phyloP scores from a whole-genome alignment of 2,329 filamentous ascomycete species.

The Diaporthe vexans region DNA sequence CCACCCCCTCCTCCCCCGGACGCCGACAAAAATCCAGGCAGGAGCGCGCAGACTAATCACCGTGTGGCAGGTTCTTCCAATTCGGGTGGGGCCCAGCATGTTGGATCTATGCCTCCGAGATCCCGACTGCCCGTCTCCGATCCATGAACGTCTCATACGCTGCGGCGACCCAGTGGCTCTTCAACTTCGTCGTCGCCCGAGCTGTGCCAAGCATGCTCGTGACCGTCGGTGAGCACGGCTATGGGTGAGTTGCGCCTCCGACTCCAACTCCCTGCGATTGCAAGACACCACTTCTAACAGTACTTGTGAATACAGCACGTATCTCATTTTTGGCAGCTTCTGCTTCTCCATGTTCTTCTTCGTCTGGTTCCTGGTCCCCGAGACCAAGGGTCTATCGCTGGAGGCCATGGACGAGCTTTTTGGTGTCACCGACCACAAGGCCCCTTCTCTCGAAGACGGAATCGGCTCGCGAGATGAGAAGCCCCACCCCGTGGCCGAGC shows the following conservation, averaged over 20 bases:
- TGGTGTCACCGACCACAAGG: slow-evolving; percentile 45
- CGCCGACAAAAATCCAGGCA: too few species aligned
- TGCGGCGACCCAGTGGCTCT: slow-evolving; percentile 74
- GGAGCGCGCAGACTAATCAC: background rate
- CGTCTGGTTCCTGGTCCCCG: slow-evolving; percentile 73
- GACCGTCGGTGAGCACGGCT: slow-evolving; percentile 50
- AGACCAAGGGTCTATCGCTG: slow-evolving; percentile 68
- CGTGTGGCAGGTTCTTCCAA: slow-evolving; percentile 63
- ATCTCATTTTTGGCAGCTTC: slow-evolving; percentile 75
- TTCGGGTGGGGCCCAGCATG: slow-evolving; percentile 75
- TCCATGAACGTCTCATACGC: slow-evolving; percentile 72
- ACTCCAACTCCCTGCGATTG: background rate
- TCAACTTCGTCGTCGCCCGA: slow-evolving; percentile 74
- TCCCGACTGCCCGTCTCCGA: slow-evolving; percentile 70
- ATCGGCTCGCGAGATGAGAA: slow-evolving; percentile 14
- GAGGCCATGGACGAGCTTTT: slow-evolving; percentile 49
- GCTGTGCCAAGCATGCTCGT: slow-evolving; percentile 73
- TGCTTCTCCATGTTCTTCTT: slow-evolving; percentile 75
- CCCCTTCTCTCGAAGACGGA: slow-evolving; percentile 11
- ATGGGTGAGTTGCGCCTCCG: slow-evolving; percentile 50
- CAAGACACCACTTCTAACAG: background rate
- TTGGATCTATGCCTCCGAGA: slow-evolving; percentile 76
- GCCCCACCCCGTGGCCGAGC: background rate
- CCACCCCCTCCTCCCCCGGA: background rate
- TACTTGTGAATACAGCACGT: slow-evolving; percentile 58